Base-by-base conservation (phyloP, 495 filamentous ascomycete species). In the Neurospora sp. region DNA sequence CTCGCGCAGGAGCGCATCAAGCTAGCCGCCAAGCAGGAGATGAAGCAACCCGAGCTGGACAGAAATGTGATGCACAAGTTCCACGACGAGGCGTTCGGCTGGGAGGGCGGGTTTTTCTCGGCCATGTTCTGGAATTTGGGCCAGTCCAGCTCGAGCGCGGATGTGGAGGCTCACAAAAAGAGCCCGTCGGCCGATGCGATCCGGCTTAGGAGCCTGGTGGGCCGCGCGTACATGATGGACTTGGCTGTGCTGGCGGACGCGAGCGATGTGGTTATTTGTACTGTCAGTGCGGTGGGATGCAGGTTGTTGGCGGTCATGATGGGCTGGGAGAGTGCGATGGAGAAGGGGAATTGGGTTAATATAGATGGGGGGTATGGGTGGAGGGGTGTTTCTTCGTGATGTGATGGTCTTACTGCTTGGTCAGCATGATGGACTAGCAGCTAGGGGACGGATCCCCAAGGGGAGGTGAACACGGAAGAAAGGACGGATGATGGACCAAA, bases 101-200 rank as follows among this genome's bases (percentile, higher is more conserved):
- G 91, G 91, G 91, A 92, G 76, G 91, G 91, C 40, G 91, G 91
- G 9, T 93, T 93, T 81, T 93, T 89, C 79, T 82, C 84, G 31
- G 84, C 85, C 73, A 88, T 92, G 80, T 93, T 93, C 78, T 91
- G 88, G 87, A 86, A 86, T 59, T 80, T 93, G 2, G 91, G 90
- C 37, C 78, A 79, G 27, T 75, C 81, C 18, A 76, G 75, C 70
- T 65, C 75, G 70, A 79, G 74, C 73, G 82, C 80, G 40, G 53
- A 65, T 27, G 53, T 65, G 14, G 53, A 65, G 14, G 53, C 53
- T 16, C 27, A 65, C 53, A 65, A 65, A 14, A 65, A 65, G 3
- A 65, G 53, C 8, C 83, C 86, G 16, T 85, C 89, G 37, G 82
- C 85, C 5, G 85, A 85, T 70, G 84, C 87, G 44, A 80, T 89